A percentile compares a stretch with the other conserved stretches of the same genome.
phyloP scores from a whole-genome alignment of 164 flowering plant genomes.

The Nymphaea colorata region DNA sequence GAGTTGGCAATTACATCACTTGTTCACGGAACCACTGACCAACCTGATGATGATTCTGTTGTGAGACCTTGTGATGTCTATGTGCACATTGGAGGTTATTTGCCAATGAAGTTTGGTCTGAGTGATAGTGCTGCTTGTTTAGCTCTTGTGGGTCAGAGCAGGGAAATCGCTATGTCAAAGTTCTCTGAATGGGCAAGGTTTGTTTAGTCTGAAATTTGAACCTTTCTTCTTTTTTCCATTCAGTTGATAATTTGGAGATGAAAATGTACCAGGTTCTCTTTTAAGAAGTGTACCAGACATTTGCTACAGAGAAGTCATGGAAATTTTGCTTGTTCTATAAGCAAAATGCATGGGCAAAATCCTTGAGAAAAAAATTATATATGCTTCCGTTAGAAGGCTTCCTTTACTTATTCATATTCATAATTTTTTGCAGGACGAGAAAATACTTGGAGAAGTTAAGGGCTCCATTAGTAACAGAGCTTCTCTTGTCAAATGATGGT shows the following conservation, averaged over 20 bases:
- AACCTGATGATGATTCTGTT: slow-evolving; percentile 8
- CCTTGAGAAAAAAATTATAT: too few species aligned
- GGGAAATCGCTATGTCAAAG: slow-evolving; percentile 65
- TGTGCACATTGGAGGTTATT: slow-evolving; percentile 47
- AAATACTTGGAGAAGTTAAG: slow-evolving; percentile 62
- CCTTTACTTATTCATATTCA: background rate
- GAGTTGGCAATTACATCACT: slow-evolving; percentile 56
- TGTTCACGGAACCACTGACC: slow-evolving; percentile 35
- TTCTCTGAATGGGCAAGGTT: slow-evolving; percentile 89
- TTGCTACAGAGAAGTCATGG: too few species aligned
- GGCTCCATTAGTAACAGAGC: slow-evolving; percentile 64
- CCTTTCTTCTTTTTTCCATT: background rate
- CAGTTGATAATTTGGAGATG: background rate
- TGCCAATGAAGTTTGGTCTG: slow-evolving; percentile 47
- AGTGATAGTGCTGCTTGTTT: slow-evolving; percentile 39
- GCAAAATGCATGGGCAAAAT: too few species aligned
- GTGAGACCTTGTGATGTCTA: slow-evolving; percentile 38
- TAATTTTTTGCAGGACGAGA: slow-evolving; percentile 40
- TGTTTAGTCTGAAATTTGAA: background rate
- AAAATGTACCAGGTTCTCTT: too few species aligned
- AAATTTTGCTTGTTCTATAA: too few species aligned
- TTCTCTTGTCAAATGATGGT: slow-evolving; percentile 80
- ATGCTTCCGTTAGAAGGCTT: too few species aligned
- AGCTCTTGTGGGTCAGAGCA: slow-evolving; percentile 68
- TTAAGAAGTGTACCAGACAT: too few species aligned